phyloP scores from a whole-genome alignment of 129 eudicot species.

The Kitagawia praeruptora region DNA sequence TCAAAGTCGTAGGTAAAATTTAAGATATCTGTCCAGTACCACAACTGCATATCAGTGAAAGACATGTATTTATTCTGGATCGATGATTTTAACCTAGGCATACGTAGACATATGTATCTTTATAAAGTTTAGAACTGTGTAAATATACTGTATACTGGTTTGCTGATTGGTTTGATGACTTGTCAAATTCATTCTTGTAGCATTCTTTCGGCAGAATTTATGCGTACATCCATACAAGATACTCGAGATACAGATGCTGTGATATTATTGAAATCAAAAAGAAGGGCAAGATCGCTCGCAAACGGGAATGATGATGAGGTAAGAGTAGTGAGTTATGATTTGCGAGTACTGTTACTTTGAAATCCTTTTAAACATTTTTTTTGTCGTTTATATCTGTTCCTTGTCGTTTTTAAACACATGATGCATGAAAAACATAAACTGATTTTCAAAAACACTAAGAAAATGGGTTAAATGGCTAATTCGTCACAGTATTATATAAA shows the following conservation, averaged over 20 bases:
- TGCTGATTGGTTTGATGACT: conserved; percentile 32
- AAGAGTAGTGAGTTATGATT: conserved; percentile 17
- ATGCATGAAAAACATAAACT: not conserved
- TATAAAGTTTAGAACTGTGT: not conserved
- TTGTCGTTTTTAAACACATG: not conserved
- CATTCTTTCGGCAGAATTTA: conserved; percentile 99
- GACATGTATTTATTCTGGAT: not conserved
- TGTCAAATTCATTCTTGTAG: conserved; percentile 71
- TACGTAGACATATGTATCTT: not conserved
- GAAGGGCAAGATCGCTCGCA: conserved; percentile 27
- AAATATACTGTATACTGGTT: not conserved
- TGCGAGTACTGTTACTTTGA: not conserved
- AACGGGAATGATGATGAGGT: conserved; percentile 66
- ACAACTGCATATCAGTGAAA: not conserved
- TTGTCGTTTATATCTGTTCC: not conserved
- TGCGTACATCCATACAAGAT: conserved; percentile 69
- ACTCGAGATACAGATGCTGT: conserved; percentile 50
- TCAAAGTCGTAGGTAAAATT: not conserved
- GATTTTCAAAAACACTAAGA: not conserved
- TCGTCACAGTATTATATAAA: no score
- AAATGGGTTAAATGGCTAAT: not conserved
- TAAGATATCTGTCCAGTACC: not conserved
- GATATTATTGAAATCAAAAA: conserved; percentile 38
- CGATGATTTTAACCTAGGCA: not conserved
- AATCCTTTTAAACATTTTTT: not conserved